These are phyloP conservation scores for Eucalyptus viminalis DNA, from an alignment of 345 rosid species.

Conservation along the genomic window DNA sequence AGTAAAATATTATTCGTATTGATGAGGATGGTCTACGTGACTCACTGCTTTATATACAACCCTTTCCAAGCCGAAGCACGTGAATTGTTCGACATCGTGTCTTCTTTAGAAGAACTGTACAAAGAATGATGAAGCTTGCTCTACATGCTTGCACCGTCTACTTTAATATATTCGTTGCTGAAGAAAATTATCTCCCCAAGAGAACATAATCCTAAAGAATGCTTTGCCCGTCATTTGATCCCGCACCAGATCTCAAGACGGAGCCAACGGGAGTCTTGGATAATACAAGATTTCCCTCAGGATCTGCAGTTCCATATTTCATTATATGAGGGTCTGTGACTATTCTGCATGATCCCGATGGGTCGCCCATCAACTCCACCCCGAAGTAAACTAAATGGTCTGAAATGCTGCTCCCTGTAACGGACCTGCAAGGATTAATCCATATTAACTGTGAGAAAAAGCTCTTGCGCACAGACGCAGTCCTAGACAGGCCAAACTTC, in stretches of 20 bases:
- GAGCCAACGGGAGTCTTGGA: conserved; percentile 20
- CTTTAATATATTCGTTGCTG: not conserved
- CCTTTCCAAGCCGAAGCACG: not conserved
- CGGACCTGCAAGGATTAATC: conserved; percentile 45
- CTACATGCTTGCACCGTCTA: not conserved
- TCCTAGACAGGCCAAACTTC: not conserved
- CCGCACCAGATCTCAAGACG: not conserved
- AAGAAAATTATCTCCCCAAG: not conserved
- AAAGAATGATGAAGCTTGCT: not conserved
- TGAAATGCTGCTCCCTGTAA: conserved; percentile 54
- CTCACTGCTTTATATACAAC: not conserved
- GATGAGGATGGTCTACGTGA: not conserved
- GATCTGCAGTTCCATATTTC: conserved; percentile 40
- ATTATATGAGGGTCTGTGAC: conserved; percentile 40
- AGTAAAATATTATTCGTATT: not conserved
- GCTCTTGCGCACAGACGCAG: not conserved
- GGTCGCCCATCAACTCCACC: conserved; percentile 39
- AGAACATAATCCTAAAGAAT: not conserved
- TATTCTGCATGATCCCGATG: conserved; percentile 61
- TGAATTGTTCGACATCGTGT: not conserved
- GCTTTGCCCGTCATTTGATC: not conserved
- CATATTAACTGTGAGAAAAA: not conserved
- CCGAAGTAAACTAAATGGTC: conserved; percentile 82
- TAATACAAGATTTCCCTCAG: conserved; percentile 46
- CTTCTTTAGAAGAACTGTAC: not conserved